Evolutionary conservation across 2,329 filamentous ascomycete species (phyloP).

Genomic region (Fusarium sp.): DNA sequence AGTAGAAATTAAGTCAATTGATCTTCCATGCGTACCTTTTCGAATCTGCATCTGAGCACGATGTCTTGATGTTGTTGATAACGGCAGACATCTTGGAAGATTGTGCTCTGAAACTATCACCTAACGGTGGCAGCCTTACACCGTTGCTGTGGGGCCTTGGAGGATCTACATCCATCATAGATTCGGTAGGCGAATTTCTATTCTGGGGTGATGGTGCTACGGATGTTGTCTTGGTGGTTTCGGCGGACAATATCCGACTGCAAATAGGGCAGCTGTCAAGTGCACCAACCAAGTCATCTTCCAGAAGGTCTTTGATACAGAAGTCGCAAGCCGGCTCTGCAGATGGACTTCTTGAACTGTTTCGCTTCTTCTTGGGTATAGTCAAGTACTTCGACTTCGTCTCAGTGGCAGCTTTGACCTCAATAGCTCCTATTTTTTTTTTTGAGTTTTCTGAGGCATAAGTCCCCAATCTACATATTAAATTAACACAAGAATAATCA

Average conservation of each 20-base stretch:
- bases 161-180: not conserved
- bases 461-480: too few relatives aligned
- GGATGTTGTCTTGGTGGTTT: fast-evolving
- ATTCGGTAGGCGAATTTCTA: fast-evolving
- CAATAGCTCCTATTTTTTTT: too few relatives aligned
- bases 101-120: not conserved
- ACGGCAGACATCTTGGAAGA: constrained; percentile 13
- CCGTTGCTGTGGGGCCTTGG: not conserved
- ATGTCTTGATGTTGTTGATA: not conserved
- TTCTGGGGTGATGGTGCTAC: fast-evolving
- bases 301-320: not conserved
- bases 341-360: fast-evolving
- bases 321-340: not conserved
- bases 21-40: not conserved
- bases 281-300: fast-evolving
- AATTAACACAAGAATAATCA: too few relatives aligned
- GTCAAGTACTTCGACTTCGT: fast-evolving
- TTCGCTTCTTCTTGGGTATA: fast-evolving
- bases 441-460: too few relatives aligned
- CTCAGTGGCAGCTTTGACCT: fast-evolving
- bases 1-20: fast-evolving
- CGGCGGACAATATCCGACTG: fast-evolving
- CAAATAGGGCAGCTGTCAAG: not conserved
- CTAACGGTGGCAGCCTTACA: too few relatives aligned
- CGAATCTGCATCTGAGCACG: fast-evolving